Conservation (phyloP, 345 rosid species). For the Lagerstroemia speciosa region DNA sequence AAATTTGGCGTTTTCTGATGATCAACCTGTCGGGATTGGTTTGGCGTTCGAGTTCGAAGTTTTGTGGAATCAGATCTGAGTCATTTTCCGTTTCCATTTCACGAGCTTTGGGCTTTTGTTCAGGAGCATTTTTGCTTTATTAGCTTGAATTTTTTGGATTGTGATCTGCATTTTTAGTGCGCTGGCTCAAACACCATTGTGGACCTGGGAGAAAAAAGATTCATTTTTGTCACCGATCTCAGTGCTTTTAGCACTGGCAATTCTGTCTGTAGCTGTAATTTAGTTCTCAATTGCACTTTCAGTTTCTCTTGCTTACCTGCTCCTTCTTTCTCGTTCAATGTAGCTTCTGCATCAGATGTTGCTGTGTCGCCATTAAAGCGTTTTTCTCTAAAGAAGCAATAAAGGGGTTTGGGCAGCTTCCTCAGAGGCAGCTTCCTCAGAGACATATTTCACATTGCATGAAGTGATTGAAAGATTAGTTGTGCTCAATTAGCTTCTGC, state of each 20-base stretch:
- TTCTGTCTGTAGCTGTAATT: not conserved
- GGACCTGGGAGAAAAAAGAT: too few relatives aligned
- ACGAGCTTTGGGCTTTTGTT: constrained; percentile 6
- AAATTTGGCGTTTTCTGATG: not conserved
- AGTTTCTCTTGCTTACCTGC: not conserved
- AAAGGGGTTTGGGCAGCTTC: constrained; percentile 5
- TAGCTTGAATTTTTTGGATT: constrained; percentile 13
- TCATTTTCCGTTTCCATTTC: constrained; percentile 6
- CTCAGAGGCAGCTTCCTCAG: constrained; percentile 3
- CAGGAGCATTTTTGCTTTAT: constrained; percentile 13
- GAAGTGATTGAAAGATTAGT: constrained; percentile 22
- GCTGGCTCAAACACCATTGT: too few relatives aligned
- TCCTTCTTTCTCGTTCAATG: not conserved
- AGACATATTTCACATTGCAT: constrained; percentile 10
- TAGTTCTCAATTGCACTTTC: not conserved
- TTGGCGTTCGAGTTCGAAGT: not conserved
- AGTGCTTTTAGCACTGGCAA: not conserved
- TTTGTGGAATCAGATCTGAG: constrained; percentile 46
- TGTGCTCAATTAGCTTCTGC: constrained; percentile 17
- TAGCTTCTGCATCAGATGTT: not conserved
- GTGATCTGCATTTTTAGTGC: not conserved
- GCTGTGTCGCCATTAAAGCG: not conserved
- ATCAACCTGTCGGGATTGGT: not conserved
- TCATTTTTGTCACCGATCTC: not conserved
- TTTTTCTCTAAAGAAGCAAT: not conserved